Conservation (phyloP, 179 eudicot species). For the Actinidia arguta region DNA sequence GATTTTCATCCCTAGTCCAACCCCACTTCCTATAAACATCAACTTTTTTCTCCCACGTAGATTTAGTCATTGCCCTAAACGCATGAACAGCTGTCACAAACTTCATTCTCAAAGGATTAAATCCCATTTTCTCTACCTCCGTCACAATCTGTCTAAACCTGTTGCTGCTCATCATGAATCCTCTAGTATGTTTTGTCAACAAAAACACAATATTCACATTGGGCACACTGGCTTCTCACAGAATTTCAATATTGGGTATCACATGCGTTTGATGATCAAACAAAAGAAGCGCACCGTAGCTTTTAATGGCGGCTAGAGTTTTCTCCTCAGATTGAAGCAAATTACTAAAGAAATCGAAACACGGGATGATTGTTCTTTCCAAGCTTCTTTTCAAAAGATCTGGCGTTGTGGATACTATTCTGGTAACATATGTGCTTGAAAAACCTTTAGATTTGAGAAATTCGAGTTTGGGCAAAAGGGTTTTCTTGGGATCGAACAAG, state of each 20-base stretch:
- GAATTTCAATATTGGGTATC: slow-evolving; percentile 22
- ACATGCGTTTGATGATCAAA: not conserved
- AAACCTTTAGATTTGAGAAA: slow-evolving; percentile 32
- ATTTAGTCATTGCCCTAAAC: not conserved
- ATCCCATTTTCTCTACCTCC: slow-evolving; percentile 31
- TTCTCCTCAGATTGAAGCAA: slow-evolving; percentile 4
- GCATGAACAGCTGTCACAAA: slow-evolving; percentile 28
- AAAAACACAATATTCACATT: slow-evolving; percentile 15
- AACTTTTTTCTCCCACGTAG: slow-evolving; percentile 31
- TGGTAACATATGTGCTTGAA: slow-evolving; percentile 10
- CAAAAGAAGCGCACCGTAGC: not conserved
- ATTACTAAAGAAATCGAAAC: slow-evolving; percentile 8
- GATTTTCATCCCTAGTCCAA: slow-evolving; percentile 34
- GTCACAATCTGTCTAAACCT: slow-evolving; percentile 26
- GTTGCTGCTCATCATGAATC: not conserved
- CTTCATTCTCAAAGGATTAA: not conserved
- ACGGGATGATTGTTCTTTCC: slow-evolving; percentile 26
- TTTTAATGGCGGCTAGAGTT: slow-evolving; percentile 9
- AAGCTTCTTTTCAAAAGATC: slow-evolving; percentile 5
- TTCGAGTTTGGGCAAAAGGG: slow-evolving; percentile 40
- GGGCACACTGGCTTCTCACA: slow-evolving; percentile 34
- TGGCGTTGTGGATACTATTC: not conserved
- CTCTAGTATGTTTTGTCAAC: not conserved
- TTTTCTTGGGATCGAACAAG: slow-evolving; percentile 15
- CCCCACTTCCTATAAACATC: slow-evolving; percentile 43